phyloP scores from a whole-genome alignment of 345 rosid species.

The Aegle marmelos region DNA sequence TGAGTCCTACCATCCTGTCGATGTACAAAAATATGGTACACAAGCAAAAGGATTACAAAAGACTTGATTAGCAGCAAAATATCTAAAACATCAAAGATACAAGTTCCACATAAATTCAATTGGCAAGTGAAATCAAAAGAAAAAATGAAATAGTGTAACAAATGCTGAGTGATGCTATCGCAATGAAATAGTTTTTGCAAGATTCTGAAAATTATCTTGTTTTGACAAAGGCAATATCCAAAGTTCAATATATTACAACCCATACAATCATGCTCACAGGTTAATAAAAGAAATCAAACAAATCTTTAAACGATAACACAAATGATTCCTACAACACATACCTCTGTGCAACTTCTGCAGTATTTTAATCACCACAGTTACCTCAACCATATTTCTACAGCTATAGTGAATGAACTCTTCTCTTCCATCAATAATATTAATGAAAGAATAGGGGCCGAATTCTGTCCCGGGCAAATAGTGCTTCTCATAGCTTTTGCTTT shows the following conservation, averaged over 20 bases:
- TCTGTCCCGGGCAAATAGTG: slow-evolving; percentile 33
- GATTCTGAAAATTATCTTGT: not conserved
- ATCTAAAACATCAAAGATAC: not conserved
- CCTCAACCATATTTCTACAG: slow-evolving; percentile 45
- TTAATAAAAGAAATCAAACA: not conserved
- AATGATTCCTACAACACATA: slow-evolving; percentile 9
- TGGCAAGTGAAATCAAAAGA: not conserved
- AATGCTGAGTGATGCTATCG: not conserved
- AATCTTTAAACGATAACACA: no score
- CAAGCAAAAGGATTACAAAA: not conserved
- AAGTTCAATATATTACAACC: not conserved
- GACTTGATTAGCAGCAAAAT: not conserved
- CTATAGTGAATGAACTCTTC: slow-evolving; percentile 29
- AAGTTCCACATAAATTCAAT: not conserved
- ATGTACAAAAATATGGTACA: not conserved
- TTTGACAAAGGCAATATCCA: not conserved
- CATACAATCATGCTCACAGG: slow-evolving; percentile 28
- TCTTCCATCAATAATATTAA: slow-evolving; percentile 30
- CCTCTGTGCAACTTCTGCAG: slow-evolving; percentile 37
- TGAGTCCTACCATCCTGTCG: not conserved
- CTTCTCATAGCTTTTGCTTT: slow-evolving; percentile 24
- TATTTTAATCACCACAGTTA: slow-evolving; percentile 31
- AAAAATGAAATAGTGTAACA: not conserved
- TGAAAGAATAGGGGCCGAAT: slow-evolving; percentile 47
- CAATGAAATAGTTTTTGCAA: not conserved